These are phyloP conservation scores for Scorias spongiosa DNA, from an alignment of 2,329 filamentous ascomycete species.

Conservation along the genomic window DNA sequence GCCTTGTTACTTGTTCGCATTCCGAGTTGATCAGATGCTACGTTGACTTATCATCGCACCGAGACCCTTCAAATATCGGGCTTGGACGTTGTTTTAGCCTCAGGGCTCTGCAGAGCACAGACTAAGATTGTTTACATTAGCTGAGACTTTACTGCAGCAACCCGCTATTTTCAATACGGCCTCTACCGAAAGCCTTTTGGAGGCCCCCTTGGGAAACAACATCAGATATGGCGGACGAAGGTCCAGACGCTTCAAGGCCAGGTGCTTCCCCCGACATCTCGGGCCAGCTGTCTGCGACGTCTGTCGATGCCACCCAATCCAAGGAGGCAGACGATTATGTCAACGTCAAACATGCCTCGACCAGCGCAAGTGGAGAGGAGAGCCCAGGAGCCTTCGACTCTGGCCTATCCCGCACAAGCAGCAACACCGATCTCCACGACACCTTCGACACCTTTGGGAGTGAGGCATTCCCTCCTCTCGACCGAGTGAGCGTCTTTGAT, in stretches of 20 bases:
- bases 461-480: conserved; percentile 73
- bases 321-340: neutral
- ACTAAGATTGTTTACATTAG: too few relatives aligned
- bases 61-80: too few relatives aligned
- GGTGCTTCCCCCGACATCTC: neutral
- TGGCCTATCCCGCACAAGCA: conserved; percentile 57
- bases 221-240: too few relatives aligned
- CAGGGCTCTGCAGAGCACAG: too few relatives aligned
- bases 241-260: too few relatives aligned
- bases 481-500: conserved; percentile 82
- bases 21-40: neutral
- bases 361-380: neutral
- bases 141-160: too few relatives aligned
- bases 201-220: too few relatives aligned
- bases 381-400: conserved; percentile 30
- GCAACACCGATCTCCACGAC: conserved; percentile 62
- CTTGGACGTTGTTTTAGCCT: too few relatives aligned
- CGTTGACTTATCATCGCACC: too few relatives aligned
- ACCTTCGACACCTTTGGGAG: conserved; percentile 72
- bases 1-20: neutral
- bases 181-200: too few relatives aligned
- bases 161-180: too few relatives aligned
- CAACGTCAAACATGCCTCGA: neutral
- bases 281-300: neutral
- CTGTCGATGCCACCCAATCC: too few relatives aligned